Conservation (phyloP, 2,329 filamentous ascomycete genomes). For the Sclerotinia subarctica region DNA sequence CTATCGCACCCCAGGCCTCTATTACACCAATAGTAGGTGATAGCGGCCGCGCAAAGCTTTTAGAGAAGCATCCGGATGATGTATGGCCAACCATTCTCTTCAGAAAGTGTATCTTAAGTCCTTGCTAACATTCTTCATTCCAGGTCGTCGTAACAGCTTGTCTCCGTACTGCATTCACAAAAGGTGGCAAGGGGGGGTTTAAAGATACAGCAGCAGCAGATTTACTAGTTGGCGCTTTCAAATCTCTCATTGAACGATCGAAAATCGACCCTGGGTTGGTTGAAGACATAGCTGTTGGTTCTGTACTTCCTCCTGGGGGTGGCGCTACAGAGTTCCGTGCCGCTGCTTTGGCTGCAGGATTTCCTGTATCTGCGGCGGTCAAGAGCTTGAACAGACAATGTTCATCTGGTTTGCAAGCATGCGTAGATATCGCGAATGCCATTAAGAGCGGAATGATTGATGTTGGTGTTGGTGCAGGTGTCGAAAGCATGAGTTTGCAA, state of each 20-base stretch:
- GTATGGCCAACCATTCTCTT: slow-evolving; percentile 42
- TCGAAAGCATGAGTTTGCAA: slow-evolving; percentile 92
- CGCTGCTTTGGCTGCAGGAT: slow-evolving; percentile 84
- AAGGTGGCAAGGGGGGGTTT: slow-evolving; percentile 88
- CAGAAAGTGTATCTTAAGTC: not conserved
- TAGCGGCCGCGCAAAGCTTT: slow-evolving; percentile 41
- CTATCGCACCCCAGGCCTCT: slow-evolving; percentile 22
- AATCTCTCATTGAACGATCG: slow-evolving; percentile 77
- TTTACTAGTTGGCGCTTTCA: slow-evolving; percentile 79
- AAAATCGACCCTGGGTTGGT: slow-evolving; percentile 84
- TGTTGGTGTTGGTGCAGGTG: slow-evolving; percentile 86
- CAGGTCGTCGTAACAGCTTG: slow-evolving; percentile 87
- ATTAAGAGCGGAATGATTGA: slow-evolving; percentile 93
- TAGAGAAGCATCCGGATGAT: slow-evolving; percentile 66
- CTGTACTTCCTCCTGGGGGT: slow-evolving; percentile 86
- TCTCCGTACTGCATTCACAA: slow-evolving; percentile 88
- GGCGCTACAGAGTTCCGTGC: slow-evolving; percentile 97
- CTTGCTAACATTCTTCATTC: slow-evolving; percentile 31
- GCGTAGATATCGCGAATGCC: slow-evolving; percentile 90
- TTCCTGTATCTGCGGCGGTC: slow-evolving; percentile 80
- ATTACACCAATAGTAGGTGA: slow-evolving; percentile 24
- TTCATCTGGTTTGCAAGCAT: slow-evolving; percentile 87
- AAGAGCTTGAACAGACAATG: slow-evolving; percentile 92
- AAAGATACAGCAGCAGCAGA: slow-evolving; percentile 91
- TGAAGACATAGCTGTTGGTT: slow-evolving; percentile 89